Base-by-base conservation (phyloP, 345 rosid species). In the Gossypium arboreum region DNA sequence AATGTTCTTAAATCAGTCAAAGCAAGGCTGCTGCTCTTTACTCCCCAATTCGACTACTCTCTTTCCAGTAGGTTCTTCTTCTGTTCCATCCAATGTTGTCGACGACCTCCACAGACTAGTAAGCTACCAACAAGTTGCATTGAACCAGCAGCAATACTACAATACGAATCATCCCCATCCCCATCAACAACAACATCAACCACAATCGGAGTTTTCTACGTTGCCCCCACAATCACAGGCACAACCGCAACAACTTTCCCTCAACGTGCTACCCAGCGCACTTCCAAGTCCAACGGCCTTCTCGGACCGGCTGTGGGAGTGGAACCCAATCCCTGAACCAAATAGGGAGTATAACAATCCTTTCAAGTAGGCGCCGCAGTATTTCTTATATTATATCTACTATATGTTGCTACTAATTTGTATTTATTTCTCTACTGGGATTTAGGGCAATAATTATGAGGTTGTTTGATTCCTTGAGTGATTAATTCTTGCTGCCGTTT, bases 31-130 rank as follows among this genome's bases (percentile, higher is more conserved):
- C 68, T 43, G 57, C 39, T 64, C 66, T 78, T 62, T 62, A 34
- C 45, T 62, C 22, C 79, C 83, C 66, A 80, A 71, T 29, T 56
- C 61, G 69, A 48, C 77, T 45, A 61, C 62, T 72, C 71, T 76
- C 48, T 79, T 78, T 15, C 10, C 79, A 15, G 71, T 72, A 9
- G 75, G 74, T 65, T 61, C 86, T 3, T 74, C 83, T 3, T 60
- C 65, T 16, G 43, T 22, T 54, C 73, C 84, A 3, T 78, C 83
- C 0, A 84, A 79, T 39, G 72, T 81, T 1, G 80, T 81, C 16
- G 93, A 91, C 77, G 97, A 93, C 77, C 90, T 91, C 60, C 94
- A 91, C 27, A 78, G 91, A 67, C 88, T 93, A 13, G 84, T 91
- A 24, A 87, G 82, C 78, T 86, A 78, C 75, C 94, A 91, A 63